Evolutionary conservation across 2,329 filamentous ascomycete genomes (phyloP), one percentile per base, ranked within the genome.

Genomic region (Amauroascus niger): DNA sequence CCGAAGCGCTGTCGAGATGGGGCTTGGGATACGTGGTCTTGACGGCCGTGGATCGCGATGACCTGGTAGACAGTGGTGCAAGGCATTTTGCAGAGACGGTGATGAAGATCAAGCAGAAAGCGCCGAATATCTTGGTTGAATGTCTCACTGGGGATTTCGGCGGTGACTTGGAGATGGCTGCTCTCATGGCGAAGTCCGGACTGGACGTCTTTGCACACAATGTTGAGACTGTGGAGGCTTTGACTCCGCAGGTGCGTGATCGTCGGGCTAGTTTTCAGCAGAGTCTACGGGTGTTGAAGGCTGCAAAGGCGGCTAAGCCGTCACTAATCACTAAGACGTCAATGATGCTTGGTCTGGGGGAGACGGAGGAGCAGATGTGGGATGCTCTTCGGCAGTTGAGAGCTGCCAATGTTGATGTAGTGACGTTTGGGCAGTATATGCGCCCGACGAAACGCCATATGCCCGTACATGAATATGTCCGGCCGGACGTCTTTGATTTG

Each of bases 401-500:
- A 55, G 83, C 83, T 60, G 79, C 82, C 55, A 76, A 87, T 56
- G 90, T 96, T 44, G 93, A 98, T 62, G 88, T 98, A 11, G 89
- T 98, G 55, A 98, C 93, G 0, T 98, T 98, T 62, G 93, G 93
- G n/a, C 93, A 98, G 75, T 98, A 98, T 76, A 98, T 98, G 93
- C 87, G 91, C 9, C 93, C 93, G 1, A 98, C 93, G 3, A 98
- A 97, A 77, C 82, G 91, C 43, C 93, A 98, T 70, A 91, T 98
- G 81, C 85, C 95, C 70, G 93, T 98, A 30, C 86, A 95, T 65
- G 88, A 91, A 69, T 98, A 98, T 68, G 81, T 98, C 45, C 91
- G 89, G 0, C 93, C 93, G 0, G 87, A 86, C 57, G 83, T 84
- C 58, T 98, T 98, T 66, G 91, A 97, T 66, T 75, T 86, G 64